Conservation (phyloP, 2,329 filamentous ascomycete species). For the Aschersonia sp. region DNA sequence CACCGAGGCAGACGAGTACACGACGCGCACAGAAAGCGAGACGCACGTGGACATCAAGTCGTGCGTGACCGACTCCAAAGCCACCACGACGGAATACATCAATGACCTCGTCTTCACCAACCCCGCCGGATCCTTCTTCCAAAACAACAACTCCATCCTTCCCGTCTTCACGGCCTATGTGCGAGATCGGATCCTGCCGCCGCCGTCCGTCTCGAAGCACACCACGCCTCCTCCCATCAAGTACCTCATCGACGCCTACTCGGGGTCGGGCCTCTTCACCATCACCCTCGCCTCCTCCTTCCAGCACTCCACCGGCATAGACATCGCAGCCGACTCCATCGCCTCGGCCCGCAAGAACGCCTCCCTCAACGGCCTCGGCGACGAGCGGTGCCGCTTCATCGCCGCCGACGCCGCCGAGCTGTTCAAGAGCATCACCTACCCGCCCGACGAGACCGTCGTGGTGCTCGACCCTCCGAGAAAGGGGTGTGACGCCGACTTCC, state of each 20-base stretch:
- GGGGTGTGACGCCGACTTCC: slow-evolving; percentile 76
- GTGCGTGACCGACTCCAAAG: slow-evolving; percentile 78
- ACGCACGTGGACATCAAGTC: slow-evolving; percentile 64
- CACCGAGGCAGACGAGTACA: background rate
- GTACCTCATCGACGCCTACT: slow-evolving; percentile 95
- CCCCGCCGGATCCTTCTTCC: slow-evolving; percentile 90
- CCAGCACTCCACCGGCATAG: slow-evolving; percentile 74
- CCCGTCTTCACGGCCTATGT: slow-evolving; percentile 77
- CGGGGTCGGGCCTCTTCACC: slow-evolving; percentile 91
- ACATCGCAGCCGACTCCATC: slow-evolving; percentile 72
- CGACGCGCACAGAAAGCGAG: slow-evolving; percentile 12
- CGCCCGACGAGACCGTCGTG: slow-evolving; percentile 73
- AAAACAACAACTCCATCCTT: slow-evolving; percentile 98
- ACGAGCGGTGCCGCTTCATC: slow-evolving; percentile 64
- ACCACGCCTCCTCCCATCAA: slow-evolving; percentile 35
- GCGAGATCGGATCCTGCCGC: slow-evolving; percentile 55
- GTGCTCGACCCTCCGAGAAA: slow-evolving; percentile 95
- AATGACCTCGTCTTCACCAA: slow-evolving; percentile 76
- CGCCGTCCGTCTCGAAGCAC: no score
- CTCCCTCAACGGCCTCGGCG: slow-evolving; percentile 52
- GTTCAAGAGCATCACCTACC: slow-evolving; percentile 62
- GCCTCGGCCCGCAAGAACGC: slow-evolving; percentile 68
- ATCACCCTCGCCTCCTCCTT: slow-evolving; percentile 81
- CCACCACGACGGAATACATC: slow-evolving; percentile 74
- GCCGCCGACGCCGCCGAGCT: slow-evolving; percentile 75